phyloP scores from a whole-genome alignment of 768 basidiomycete species.

The Boletus insuetus region DNA sequence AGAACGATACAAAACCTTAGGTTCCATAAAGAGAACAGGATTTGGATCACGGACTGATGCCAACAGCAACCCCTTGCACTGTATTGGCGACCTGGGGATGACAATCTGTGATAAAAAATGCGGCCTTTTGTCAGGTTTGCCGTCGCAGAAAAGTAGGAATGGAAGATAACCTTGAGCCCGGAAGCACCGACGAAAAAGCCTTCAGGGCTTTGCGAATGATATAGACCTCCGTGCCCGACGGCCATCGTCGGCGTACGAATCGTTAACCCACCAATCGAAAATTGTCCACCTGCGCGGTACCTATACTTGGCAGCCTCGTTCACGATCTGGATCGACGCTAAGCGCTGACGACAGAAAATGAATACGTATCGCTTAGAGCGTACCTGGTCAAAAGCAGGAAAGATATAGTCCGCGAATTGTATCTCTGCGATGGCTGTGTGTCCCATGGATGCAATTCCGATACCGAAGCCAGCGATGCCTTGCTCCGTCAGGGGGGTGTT shows the following conservation, averaged over 20 bases:
- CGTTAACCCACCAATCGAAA: conserved; percentile 78
- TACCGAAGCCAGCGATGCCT: conserved; percentile 93
- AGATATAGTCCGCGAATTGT: conserved; percentile 89
- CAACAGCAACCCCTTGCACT: conserved; percentile 91
- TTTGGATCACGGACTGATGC: conserved; percentile 89
- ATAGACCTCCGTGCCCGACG: conserved; percentile 89
- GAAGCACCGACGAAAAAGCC: conserved; percentile 91
- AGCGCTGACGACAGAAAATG: neutral
- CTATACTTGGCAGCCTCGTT: conserved; percentile 94
- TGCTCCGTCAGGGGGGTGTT: conserved; percentile 93
- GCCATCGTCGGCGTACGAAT: conserved; percentile 87
- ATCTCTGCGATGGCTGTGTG: conserved; percentile 95
- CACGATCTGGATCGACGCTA: conserved; percentile 57
- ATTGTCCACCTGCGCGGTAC: conserved; percentile 84
- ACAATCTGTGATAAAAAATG: conserved; percentile 47
- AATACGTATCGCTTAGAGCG: conserved; percentile 5
- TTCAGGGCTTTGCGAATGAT: conserved; percentile 95
- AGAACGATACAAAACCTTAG: conserved; percentile 89
- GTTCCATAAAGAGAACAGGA: conserved; percentile 95
- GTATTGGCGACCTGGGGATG: conserved; percentile 91
- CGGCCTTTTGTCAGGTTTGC: neutral
- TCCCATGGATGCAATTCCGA: conserved; percentile 89
- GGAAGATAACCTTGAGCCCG: conserved; percentile 68
- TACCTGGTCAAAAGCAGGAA: conserved; percentile 92
- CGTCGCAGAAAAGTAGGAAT: neutral